Evolutionary conservation across 2,329 filamentous ascomycete genomes (phyloP).

Genomic region (Lachnum nothofagi): DNA sequence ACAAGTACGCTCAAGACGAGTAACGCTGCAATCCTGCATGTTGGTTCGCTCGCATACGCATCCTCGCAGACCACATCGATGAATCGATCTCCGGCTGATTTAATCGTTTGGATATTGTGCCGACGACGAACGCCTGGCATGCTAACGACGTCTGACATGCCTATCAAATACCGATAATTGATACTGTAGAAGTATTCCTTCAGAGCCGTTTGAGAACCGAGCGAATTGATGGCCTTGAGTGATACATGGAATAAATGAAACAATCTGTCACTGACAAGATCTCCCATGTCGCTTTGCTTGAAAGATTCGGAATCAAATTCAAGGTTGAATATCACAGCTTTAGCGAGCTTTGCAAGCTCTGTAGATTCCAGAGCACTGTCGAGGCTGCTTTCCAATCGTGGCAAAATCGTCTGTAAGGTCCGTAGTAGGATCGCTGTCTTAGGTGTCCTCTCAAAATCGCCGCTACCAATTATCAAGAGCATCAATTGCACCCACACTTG

Average conservation of each 20-base stretch:
- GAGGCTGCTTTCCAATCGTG: constrained; percentile 73
- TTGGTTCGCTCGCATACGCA: constrained; percentile 76
- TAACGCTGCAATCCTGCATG: constrained; percentile 78
- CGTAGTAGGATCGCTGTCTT: constrained; percentile 78
- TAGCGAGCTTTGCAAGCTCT: constrained; percentile 72
- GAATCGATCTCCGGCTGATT: constrained; percentile 73
- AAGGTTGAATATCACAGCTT: constrained; percentile 66
- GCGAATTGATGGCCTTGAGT: constrained; percentile 70
- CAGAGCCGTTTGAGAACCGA: constrained; percentile 64
- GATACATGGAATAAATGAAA: constrained; percentile 88
- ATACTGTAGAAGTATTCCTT: constrained; percentile 88
- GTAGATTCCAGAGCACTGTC: constrained; percentile 65
- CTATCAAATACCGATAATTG: constrained; percentile 76
- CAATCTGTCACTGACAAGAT: constrained; percentile 80
- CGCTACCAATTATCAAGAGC: constrained; percentile 75
- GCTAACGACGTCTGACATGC: constrained; percentile 53
- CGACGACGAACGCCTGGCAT: constrained; percentile 42
- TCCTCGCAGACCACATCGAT: constrained; percentile 89
- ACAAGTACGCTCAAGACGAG: constrained; percentile 77
- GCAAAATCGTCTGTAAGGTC: constrained; percentile 78
- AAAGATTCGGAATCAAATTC: constrained; percentile 48
- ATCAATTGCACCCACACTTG: constrained; percentile 80
- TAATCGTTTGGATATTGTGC: constrained; percentile 63
- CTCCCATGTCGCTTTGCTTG: constrained; percentile 48
- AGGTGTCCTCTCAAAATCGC: constrained; percentile 68